Evolutionary conservation across 2,329 filamentous ascomycete species (phyloP).

Genomic region (Exophiala xenobiotica): DNA sequence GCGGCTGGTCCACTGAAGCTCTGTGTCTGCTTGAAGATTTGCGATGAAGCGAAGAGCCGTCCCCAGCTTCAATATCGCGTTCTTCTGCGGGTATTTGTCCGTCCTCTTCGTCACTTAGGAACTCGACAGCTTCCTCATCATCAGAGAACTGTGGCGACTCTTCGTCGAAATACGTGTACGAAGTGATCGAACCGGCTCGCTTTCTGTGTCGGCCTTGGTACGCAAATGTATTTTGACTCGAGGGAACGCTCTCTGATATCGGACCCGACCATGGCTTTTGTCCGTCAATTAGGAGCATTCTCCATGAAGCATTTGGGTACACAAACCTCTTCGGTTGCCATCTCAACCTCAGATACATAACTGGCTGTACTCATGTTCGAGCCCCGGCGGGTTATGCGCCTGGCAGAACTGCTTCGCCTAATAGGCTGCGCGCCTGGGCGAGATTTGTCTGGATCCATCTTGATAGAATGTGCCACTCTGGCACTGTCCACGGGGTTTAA

Average conservation of each 20-base stretch:
- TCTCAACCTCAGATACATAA: constrained; percentile 93
- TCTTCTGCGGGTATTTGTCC: constrained; percentile 43
- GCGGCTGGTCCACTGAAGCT: constrained; percentile 54
- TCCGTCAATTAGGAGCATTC: constrained; percentile 6
- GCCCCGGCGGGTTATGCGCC: not conserved
- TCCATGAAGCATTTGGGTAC: constrained; percentile 4
- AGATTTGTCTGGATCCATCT: not conserved
- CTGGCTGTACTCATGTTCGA: constrained; percentile 49
- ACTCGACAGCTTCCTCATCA: constrained; percentile 48
- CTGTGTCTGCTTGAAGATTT: constrained; percentile 40
- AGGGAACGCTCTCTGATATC: constrained; percentile 92
- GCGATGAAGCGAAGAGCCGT: constrained; percentile 36
- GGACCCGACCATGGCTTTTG: constrained; percentile 78
- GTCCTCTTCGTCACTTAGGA: constrained; percentile 46
- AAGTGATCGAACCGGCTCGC: constrained; percentile 69
- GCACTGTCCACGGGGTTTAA: not conserved
- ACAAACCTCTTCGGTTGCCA: constrained; percentile 89
- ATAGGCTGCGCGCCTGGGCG: not conserved
- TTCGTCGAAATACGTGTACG: constrained; percentile 82
- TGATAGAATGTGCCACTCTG: not conserved
- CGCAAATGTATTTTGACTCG: constrained; percentile 85
- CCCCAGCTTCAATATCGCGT: constrained; percentile 38
- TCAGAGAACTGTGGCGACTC: constrained; percentile 55
- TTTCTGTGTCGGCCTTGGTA: constrained; percentile 77
- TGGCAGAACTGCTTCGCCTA: not conserved